Conservation (phyloP, 2,329 filamentous ascomycete genomes). For the Epichloe aotearoae region DNA sequence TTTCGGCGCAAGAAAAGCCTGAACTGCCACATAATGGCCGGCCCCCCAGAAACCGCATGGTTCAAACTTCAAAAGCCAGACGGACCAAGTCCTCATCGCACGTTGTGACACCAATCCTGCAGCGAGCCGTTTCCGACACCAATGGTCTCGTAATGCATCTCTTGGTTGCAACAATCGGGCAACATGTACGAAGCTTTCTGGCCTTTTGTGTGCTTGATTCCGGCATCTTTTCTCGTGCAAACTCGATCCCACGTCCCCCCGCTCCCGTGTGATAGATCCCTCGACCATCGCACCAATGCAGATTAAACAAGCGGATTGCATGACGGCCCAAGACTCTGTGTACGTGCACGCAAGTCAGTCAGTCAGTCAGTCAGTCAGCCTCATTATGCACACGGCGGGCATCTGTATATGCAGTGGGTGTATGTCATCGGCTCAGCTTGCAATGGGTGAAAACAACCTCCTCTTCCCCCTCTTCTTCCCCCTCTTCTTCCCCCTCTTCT, state of each 20-base stretch:
- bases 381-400: background rate
- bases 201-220: background rate
- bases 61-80: background rate
- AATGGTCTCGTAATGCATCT: slow-evolving; percentile 22
- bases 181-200: background rate
- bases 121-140: slow-evolving; percentile 21
- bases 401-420: background rate
- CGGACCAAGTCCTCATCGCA: background rate
- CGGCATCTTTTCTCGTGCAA: background rate
- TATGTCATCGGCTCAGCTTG: background rate
- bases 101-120: slow-evolving; percentile 16
- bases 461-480: background rate
- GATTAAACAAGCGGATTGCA: slow-evolving; percentile 1
- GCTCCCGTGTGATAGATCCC: background rate
- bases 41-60: background rate
- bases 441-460: background rate
- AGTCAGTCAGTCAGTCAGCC: background rate
- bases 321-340: background rate
- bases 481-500: background rate
- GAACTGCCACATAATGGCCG: background rate
- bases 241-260: background rate
- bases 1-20: background rate
- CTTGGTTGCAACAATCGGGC: background rate
- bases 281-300: background rate
- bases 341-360: background rate